Evolutionary conservation across 805 yeast genomes (phyloP).

Genomic region (Sugiyamaella boreocaroliniensis): DNA sequence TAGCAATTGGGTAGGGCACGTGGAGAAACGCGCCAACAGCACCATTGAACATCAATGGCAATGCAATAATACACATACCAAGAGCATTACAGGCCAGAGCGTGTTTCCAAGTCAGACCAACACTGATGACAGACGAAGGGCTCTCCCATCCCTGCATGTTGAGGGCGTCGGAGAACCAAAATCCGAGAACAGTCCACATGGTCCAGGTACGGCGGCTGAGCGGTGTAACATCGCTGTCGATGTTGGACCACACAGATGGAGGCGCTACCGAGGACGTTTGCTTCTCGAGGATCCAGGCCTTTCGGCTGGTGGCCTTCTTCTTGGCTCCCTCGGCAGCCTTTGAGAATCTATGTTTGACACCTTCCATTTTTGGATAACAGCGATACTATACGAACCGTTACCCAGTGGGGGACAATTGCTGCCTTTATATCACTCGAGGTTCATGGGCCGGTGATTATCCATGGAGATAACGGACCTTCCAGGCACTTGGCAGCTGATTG

Average conservation of each 20-base stretch:
- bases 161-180: slow-evolving; percentile 18
- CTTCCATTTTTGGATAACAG: not conserved
- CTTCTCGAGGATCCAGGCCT: slow-evolving; percentile 14
- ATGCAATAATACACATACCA: slow-evolving; percentile 13
- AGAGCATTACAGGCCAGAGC: slow-evolving; percentile 13
- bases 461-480: not conserved
- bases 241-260: slow-evolving; percentile 23
- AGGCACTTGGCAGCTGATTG: not conserved
- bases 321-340: slow-evolving; percentile 6
- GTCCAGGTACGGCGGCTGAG: slow-evolving; percentile 17
- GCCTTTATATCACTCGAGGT: not conserved
- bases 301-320: slow-evolving; percentile 14
- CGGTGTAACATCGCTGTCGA: slow-evolving; percentile 40
- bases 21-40: slow-evolving; percentile 19
- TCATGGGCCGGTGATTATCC: not conserved
- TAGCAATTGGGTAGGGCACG: slow-evolving; percentile 23
- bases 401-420: no score
- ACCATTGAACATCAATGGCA: slow-evolving; percentile 14
- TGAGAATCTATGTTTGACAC: not conserved
- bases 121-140: slow-evolving; percentile 14
- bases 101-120: slow-evolving; percentile 15
- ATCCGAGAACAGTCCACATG: slow-evolving; percentile 14
- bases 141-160: slow-evolving; percentile 17
- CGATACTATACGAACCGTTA: not conserved
- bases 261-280: slow-evolving; percentile 21